These are phyloP conservation scores for Leptomonas seymouri DNA, from an alignment of 208 protist genomes.

Conservation along the genomic window DNA sequence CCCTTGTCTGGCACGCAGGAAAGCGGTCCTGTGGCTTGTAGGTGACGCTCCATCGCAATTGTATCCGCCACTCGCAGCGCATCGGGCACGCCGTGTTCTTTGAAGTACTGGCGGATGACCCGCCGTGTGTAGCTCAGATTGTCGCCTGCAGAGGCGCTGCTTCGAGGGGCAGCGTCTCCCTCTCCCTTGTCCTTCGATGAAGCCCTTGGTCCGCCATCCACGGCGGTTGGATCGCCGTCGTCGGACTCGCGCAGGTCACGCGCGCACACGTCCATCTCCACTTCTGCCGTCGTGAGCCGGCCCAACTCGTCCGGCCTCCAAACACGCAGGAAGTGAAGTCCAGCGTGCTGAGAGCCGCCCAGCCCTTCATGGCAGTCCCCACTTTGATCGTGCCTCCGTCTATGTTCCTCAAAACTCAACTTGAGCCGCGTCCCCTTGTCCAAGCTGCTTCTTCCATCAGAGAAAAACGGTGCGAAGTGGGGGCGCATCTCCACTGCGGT, in stretches of 20 bases:
- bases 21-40: constrained; percentile 14
- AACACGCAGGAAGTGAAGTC: constrained; percentile 5
- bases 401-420: too few relatives aligned
- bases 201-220: neutral
- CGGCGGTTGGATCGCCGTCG: neutral
- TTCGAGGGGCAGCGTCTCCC: neutral
- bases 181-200: neutral
- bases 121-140: constrained; percentile 59
- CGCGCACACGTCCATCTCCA: constrained; percentile 59
- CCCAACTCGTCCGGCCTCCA: constrained; percentile 37
- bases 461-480: neutral
- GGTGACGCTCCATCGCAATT: constrained; percentile 36
- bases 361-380: neutral
- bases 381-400: too few relatives aligned
- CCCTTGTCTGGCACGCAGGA: neutral
- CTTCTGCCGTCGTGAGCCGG: constrained; percentile 46
- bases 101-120: constrained; percentile 58
- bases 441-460: neutral
- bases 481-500: constrained; percentile 24
- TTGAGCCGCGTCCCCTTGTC: neutral
- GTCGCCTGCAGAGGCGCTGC: constrained; percentile 23
- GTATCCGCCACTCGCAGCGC: constrained; percentile 43
- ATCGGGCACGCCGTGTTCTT: constrained; percentile 58
- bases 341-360: neutral
- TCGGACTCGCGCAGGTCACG: constrained; percentile 14